Percentiles rank a stretch among this genome's conserved stretches.
phyloP scores from a whole-genome alignment of 176 grass and related monocot species.

The Hordeum marinum region DNA sequence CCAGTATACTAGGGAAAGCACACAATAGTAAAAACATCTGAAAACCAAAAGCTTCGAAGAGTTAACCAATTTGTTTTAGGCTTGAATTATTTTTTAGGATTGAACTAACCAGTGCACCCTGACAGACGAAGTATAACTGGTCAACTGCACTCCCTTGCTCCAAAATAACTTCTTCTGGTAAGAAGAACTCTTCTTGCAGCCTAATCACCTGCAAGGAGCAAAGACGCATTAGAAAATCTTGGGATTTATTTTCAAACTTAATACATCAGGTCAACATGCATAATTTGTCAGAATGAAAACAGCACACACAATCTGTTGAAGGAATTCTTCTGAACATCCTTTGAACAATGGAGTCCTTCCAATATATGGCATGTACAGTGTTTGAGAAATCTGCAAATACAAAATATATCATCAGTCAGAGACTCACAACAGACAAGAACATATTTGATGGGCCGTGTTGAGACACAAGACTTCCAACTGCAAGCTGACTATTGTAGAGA shows the following conservation, averaged over 20 bases:
- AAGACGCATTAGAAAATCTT: neutral
- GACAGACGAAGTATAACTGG: constrained; percentile 92
- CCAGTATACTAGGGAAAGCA: neutral
- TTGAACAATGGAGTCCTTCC: constrained; percentile 76
- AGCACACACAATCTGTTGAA: constrained; percentile 90
- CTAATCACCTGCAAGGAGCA: constrained; percentile 54
- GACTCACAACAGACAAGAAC: constrained; percentile 2
- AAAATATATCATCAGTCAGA: neutral
- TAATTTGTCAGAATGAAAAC: neutral
- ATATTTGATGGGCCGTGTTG: neutral
- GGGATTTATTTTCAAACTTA: neutral
- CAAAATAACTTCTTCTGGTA: constrained; percentile 86
- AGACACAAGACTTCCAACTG: neutral
- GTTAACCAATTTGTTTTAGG: neutral
- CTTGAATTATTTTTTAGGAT: neutral
- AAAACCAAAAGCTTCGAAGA: neutral
- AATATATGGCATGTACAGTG: constrained; percentile 67
- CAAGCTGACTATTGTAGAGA: constrained; percentile 1
- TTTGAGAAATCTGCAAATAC: constrained; percentile 84
- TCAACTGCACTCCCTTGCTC: constrained; percentile 96
- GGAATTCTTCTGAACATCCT: constrained; percentile 91
- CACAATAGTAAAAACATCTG: neutral
- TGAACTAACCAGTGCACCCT: constrained; percentile 65
- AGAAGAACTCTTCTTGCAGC: constrained; percentile 90
- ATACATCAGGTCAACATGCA: neutral